Conservation (phyloP, 2,329 filamentous ascomycete genomes). For the Paraconiothyrium sp. region DNA sequence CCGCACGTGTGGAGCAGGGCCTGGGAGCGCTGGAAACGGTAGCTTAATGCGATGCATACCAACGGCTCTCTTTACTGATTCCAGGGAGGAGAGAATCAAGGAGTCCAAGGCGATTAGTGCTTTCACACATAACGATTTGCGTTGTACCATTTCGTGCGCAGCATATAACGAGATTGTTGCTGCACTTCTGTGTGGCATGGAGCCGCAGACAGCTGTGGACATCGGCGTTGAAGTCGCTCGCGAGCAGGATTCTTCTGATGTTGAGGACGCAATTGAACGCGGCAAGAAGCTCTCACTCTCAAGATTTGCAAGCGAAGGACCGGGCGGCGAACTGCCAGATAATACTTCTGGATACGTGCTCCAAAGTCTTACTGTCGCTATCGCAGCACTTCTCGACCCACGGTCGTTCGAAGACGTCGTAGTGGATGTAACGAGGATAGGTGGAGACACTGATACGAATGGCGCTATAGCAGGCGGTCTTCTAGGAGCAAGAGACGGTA, state of each 20-base stretch:
- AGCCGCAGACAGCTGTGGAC: slow-evolving; percentile 22
- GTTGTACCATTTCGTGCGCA: slow-evolving; percentile 34
- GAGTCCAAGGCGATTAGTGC: slow-evolving; percentile 32
- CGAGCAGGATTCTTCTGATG: slow-evolving; percentile 18
- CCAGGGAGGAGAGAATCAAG: slow-evolving; percentile 35
- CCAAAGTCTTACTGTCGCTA: slow-evolving; percentile 53
- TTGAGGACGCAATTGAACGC: slow-evolving; percentile 20
- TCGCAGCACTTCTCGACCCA: slow-evolving; percentile 56
- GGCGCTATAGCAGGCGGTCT: slow-evolving; percentile 58
- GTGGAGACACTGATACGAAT: slow-evolving; percentile 60
- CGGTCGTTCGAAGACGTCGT: slow-evolving; percentile 56
- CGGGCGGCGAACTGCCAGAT: slow-evolving; percentile 40
- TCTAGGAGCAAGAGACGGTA: slow-evolving; percentile 57
- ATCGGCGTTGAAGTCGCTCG: slow-evolving; percentile 17
- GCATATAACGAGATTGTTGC: slow-evolving; percentile 38
- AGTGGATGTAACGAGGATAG: slow-evolving; percentile 58
- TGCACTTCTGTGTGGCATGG: slow-evolving; percentile 23
- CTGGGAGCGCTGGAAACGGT: slow-evolving; percentile 56
- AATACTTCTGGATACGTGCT: slow-evolving; percentile 55
- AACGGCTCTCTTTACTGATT: slow-evolving; percentile 53
- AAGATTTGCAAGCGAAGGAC: slow-evolving; percentile 44
- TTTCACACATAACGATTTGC: slow-evolving; percentile 33
- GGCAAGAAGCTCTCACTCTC: slow-evolving; percentile 37
- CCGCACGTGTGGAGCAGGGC: slow-evolving; percentile 50
- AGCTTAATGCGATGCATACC: slow-evolving; percentile 61